phyloP scores from a whole-genome alignment of 306 rosid genomes.

The Delonix regia region DNA sequence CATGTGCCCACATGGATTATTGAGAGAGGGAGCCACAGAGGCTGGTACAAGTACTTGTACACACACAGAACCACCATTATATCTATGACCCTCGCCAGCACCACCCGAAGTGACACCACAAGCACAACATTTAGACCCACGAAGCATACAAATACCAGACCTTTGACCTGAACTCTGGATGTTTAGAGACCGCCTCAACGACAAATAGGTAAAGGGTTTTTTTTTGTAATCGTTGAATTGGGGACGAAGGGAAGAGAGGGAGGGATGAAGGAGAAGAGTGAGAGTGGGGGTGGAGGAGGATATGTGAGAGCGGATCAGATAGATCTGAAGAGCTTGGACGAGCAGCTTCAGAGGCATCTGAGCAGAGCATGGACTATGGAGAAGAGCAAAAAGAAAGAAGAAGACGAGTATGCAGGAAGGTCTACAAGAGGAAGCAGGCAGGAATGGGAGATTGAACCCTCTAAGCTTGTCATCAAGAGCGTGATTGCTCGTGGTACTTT shows the following conservation, averaged over 20 bases:
- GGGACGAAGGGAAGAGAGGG: not conserved
- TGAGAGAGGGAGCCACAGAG: constrained; percentile 33
- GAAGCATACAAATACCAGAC: not conserved
- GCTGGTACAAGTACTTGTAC: constrained; percentile 21
- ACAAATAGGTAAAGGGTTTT: no score
- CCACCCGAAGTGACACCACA: not conserved
- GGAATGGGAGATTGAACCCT: constrained; percentile 99
- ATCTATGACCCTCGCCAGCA: not conserved
- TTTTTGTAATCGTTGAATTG: not conserved
- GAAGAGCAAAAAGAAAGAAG: constrained; percentile 74
- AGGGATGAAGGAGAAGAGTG: constrained; percentile 85
- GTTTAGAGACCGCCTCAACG: not conserved
- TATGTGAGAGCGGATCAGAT: constrained; percentile 98
- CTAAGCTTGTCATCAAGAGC: constrained; percentile 75
- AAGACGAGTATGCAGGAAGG: constrained; percentile 52
- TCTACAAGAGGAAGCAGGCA: constrained; percentile 56
- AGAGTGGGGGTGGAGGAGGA: constrained; percentile 66
- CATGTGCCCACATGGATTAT: constrained; percentile 97
- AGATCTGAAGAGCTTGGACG: constrained; percentile 99
- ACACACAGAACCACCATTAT: constrained; percentile 34
- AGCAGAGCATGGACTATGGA: constrained; percentile 95
- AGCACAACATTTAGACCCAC: not conserved
- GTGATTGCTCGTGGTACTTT: constrained; percentile 97
- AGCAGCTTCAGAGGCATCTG: constrained; percentile 93
- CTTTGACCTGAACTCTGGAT: not conserved